Evolutionary conservation across 2,329 filamentous ascomycete species (phyloP), one percentile per base, ranked within the genome.

Genomic region (Ophiostoma sp.): DNA sequence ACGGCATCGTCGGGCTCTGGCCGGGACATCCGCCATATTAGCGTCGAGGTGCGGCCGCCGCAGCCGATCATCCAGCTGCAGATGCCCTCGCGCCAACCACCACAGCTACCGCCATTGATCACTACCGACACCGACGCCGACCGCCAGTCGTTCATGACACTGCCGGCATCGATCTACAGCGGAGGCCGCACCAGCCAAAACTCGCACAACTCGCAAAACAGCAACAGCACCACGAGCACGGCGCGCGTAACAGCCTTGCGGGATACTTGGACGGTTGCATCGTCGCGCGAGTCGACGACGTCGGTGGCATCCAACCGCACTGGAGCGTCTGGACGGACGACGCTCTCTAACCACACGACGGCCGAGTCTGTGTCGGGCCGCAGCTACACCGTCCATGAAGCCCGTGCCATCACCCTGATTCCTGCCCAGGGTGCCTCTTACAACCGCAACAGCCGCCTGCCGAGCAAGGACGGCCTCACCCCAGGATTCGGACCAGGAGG

Each of bases 351-450:
- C 33, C 64, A 66, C 20, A 41, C 35, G 4, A 44, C n/a, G 64
- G 36, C 39, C n/a, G 65, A 67, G 39, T 66, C 36, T 2, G 64
- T 41, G 10, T 36, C n/a, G 20, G 64, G 64, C n/a, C 64, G 44
- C 44, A 48, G 44, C 41, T 72, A 69, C 73, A 73, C 52, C 31
- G 74, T 71, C 68, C 72, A 82, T 67, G 81, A 84, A 68, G 79
- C 81, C 1, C 80, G 78, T 36, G 76, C 79, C 2, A 77, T 82
- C 27, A 77, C 79, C 2, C 76, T 83, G 67, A 74, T 79, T 2
- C 78, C 80, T 0, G 73, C 74, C 44, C 77, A 68, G 67, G 75
- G 70, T 27, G 60, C 69, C 1, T 68, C 69, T 15, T 70, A 62
- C 41, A 31, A 48, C 35, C 33, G 64, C 39, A 60, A 60, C n/a